Evolutionary conservation across 2,329 filamentous ascomycete genomes (phyloP).

Genomic region (Teratosphaeria destructans): DNA sequence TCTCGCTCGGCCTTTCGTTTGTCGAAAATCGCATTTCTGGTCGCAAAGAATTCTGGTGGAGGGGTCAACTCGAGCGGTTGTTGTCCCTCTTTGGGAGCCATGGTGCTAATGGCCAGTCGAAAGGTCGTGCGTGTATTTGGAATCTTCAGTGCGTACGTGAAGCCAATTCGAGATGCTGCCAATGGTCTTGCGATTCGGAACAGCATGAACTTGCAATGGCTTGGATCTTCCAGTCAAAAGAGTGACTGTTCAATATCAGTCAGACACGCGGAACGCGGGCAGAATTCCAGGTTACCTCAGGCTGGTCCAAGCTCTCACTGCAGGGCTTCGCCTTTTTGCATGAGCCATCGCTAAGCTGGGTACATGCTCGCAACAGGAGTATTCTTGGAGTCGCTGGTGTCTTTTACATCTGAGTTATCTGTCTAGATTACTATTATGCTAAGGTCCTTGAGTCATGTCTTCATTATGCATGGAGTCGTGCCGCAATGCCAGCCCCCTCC

Average conservation of each 20-base stretch:
- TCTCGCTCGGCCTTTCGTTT: slow-evolving; percentile 76
- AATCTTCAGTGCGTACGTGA: neutral
- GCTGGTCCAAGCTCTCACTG: neutral
- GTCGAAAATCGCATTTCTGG: slow-evolving; percentile 80
- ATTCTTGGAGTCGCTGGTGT: neutral
- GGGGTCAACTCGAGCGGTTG: slow-evolving; percentile 37
- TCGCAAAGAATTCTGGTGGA: slow-evolving; percentile 66
- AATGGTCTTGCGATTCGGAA: neutral
- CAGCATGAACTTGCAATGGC: neutral
- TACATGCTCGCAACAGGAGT: neutral
- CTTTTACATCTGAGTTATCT: neutral
- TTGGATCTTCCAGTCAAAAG: neutral
- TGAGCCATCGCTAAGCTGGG: neutral
- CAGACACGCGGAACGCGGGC: neutral
- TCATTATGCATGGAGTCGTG: neutral
- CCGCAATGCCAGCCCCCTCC: neutral
- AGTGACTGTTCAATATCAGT: neutral
- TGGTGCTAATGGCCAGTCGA: slow-evolving; percentile 1
- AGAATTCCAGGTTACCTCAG: neutral
- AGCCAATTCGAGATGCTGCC: neutral
- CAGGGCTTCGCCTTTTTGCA: neutral
- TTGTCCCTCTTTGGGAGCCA: slow-evolving; percentile 26
- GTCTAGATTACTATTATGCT: neutral
- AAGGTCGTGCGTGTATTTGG: neutral
- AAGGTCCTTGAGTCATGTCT: neutral